Percentiles rank a stretch among this genome's conserved stretches.
Conservation (phyloP, 2,329 filamentous ascomycete genomes). For the Westerdykella aurantiaca region DNA sequence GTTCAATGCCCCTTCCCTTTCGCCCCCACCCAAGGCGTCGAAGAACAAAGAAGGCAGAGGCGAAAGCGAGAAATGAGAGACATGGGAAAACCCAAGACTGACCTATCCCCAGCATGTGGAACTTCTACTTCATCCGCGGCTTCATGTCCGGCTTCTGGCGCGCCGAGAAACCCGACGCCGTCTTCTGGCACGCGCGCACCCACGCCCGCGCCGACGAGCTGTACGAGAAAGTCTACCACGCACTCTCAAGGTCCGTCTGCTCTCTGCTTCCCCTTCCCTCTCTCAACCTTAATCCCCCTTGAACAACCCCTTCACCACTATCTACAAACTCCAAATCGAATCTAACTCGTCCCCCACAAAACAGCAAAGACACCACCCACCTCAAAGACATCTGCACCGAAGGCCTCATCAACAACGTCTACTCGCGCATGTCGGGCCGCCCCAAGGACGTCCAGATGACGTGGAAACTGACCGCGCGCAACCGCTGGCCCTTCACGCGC, state of each 20-base stretch:
- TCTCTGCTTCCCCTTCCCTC: not conserved
- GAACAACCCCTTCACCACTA: not conserved
- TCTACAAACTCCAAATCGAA: not conserved
- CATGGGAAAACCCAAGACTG: no score
- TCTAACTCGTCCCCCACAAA: not conserved
- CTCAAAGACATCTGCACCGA: not conserved
- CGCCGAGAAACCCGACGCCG: no score
- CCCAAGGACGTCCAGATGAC: conserved; percentile 46
- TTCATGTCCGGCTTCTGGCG: no score
- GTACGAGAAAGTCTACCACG: no score
- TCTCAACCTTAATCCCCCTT: not conserved
- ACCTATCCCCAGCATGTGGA: no score
- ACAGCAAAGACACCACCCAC: not conserved
- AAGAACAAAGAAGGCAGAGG: no score
- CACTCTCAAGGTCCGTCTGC: no score
- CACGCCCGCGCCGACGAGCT: no score
- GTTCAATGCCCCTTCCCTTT: not conserved
- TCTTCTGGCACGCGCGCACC: no score
- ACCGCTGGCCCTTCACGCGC: conserved; percentile 38
- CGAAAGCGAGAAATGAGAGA: no score
- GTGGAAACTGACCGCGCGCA: conserved; percentile 19
- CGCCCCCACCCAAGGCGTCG: not conserved
- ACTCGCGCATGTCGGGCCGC: conserved; percentile 51
- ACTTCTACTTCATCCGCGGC: no score
- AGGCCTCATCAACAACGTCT: conserved; percentile 35